These are phyloP conservation scores for Fusarium pininemorale DNA, from an alignment of 2,329 filamentous ascomycete genomes.

Conservation along the genomic window DNA sequence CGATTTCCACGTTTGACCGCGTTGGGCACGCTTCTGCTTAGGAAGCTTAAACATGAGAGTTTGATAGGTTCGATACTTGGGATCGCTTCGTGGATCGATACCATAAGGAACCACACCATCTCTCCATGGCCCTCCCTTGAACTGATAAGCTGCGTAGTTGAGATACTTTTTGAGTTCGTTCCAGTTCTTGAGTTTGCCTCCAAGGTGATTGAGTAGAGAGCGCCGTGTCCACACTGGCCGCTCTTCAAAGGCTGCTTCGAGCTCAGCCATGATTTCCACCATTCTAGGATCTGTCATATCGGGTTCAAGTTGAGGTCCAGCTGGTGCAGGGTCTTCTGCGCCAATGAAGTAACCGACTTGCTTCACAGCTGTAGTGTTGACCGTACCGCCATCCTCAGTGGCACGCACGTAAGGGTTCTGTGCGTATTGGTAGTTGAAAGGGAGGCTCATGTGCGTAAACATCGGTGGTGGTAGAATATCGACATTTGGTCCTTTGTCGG, in stretches of 20 bases:
- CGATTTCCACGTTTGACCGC: slow-evolving; percentile 60
- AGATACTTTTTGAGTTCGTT: slow-evolving; percentile 76
- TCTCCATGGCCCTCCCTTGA: slow-evolving; percentile 90
- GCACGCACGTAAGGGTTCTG: slow-evolving; percentile 83
- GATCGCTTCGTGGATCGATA: slow-evolving; percentile 81
- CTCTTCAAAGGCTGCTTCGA: slow-evolving; percentile 73
- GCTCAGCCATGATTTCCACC: slow-evolving; percentile 68
- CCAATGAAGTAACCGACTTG: slow-evolving; percentile 67
- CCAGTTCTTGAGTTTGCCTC: slow-evolving; percentile 59
- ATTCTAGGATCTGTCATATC: slow-evolving; percentile 69
- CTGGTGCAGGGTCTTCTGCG: slow-evolving; percentile 68
- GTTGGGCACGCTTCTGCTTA: slow-evolving; percentile 57
- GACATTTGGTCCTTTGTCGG: slow-evolving; percentile 66
- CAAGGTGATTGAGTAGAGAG: slow-evolving; percentile 78
- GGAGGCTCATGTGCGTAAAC: slow-evolving; percentile 78
- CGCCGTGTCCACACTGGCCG: slow-evolving; percentile 89
- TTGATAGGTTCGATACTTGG: slow-evolving; percentile 84
- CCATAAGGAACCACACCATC: slow-evolving; percentile 88
- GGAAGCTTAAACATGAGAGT: slow-evolving; percentile 85
- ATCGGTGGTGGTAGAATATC: slow-evolving; percentile 82
- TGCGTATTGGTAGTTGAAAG: slow-evolving; percentile 82
- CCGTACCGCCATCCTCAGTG: slow-evolving; percentile 64
- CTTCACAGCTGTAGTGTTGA: slow-evolving; percentile 68
- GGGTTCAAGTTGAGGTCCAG: slow-evolving; percentile 68
- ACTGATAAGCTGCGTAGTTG: slow-evolving; percentile 89